Conservation (phyloP, 1,284 basidiomycete genomes). For the Cryptococcus sp. region DNA sequence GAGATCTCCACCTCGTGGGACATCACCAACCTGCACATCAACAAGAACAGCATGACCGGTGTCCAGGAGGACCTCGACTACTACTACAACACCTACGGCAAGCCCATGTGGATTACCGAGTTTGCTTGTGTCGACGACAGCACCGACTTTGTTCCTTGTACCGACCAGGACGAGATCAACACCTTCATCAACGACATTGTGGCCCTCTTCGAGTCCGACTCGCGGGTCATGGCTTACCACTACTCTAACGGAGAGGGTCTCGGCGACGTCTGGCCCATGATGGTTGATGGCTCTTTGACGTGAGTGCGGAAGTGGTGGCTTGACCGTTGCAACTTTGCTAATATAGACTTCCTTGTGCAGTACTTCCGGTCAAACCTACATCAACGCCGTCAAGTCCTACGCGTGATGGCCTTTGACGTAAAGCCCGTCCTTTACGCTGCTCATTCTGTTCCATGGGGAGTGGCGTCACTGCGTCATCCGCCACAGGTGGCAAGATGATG, state of each 20-base stretch:
- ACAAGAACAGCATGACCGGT: conserved; percentile 50
- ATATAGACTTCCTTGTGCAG: conserved; percentile 12
- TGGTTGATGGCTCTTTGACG: conserved; percentile 38
- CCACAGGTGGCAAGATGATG: too few relatives aligned
- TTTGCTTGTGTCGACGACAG: conserved; percentile 52
- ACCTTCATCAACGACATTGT: conserved; percentile 51
- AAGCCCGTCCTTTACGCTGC: background rate
- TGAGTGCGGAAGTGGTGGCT: conserved; percentile 12
- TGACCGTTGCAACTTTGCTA: conserved; percentile 2
- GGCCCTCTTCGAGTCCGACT: conserved; percentile 46
- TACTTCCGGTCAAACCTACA: conserved; percentile 48
- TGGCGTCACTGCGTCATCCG: too few relatives aligned
- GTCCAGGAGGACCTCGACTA: conserved; percentile 45
- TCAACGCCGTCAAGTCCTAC: conserved; percentile 36
- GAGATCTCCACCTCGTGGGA: conserved; percentile 37
- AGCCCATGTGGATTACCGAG: conserved; percentile 54
- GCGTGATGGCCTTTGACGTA: too few relatives aligned
- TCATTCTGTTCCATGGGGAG: background rate
- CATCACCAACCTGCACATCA: conserved; percentile 51
- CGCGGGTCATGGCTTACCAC: conserved; percentile 45
- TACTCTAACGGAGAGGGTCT: conserved; percentile 41
- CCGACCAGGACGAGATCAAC: conserved; percentile 47
- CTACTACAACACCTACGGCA: conserved; percentile 50
- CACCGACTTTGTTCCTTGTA: conserved; percentile 44
- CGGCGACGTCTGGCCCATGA: conserved; percentile 43